Percentiles rank a stretch among this genome's conserved stretches.
phyloP scores from a whole-genome alignment of 257 asterid species.

The Penstemon barbatus region DNA sequence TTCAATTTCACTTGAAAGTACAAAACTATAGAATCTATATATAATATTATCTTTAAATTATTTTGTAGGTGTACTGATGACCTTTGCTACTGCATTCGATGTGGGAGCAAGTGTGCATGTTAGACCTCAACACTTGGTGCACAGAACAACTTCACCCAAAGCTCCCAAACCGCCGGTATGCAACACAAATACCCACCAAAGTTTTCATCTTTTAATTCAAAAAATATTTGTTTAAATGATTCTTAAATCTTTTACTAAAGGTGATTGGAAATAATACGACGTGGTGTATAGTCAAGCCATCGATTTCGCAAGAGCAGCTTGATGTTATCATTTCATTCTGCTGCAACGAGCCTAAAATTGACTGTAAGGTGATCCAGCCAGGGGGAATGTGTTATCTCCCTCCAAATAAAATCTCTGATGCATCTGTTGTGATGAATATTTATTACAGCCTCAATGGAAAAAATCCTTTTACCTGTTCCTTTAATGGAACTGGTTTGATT shows the following conservation, averaged over 20 bases:
- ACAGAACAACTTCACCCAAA: not conserved
- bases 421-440: slow-evolving; percentile 41
- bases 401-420: slow-evolving; percentile 36
- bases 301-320: slow-evolving; percentile 31
- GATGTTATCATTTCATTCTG: slow-evolving; percentile 30
- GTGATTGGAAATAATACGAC: slow-evolving; percentile 6
- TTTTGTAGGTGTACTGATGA: slow-evolving; percentile 22
- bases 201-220: not conserved
- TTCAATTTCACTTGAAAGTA: not conserved
- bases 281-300: slow-evolving; percentile 46
- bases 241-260: not conserved
- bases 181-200: not conserved
- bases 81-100: slow-evolving; percentile 18
- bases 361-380: slow-evolving; percentile 32
- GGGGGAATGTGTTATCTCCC: slow-evolving; percentile 34
- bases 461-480: slow-evolving; percentile 19
- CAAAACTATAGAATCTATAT: not conserved
- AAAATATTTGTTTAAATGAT: not conserved
- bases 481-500: slow-evolving; percentile 30
- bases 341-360: slow-evolving; percentile 29
- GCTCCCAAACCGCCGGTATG: slow-evolving; percentile 20
- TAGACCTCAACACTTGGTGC: not conserved
- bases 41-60: not conserved
- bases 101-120: not conserved
- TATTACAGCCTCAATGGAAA: slow-evolving; percentile 31